Base-by-base conservation (phyloP, 2,329 filamentous ascomycete species). In the Thielaviopsis ethacetica region DNA sequence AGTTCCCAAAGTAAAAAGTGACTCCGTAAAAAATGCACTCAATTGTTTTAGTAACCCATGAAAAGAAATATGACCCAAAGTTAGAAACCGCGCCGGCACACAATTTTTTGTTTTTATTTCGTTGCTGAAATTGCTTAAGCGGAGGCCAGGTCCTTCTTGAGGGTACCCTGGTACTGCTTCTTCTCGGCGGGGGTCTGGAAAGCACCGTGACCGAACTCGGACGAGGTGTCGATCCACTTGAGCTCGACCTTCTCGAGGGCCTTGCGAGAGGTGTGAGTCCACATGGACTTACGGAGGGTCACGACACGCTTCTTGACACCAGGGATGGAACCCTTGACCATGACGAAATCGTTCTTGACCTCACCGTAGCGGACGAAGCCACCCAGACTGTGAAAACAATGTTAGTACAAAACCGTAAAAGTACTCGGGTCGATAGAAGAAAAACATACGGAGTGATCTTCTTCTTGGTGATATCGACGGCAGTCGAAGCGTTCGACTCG, bases 221-320 rank as follows among this genome's bases (percentile, higher is more conserved):
- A 96, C 64, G 91, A 96, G 70, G 93, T 98, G 72, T 98, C 93
- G 86, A 98, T 98, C 93, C 93, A 98, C 81, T 98, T 98, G 81
- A 98, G 88, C 72, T 91, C 88, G 75, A 97, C 88, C 88, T 98
- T 97, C 86, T 98, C 93, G 72, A 95, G 82, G 60, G 93, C 88
- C 75, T 86, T 90, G 74, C 93, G 83, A 72, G 87, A 95, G 69
- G 91, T 97, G 83, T 98, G 93, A 64, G 80, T 82, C 84, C 93
- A 97, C 83, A 98, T 93, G 67, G 91, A 94, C 83, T 97, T 98
- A 76, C 93, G 88, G 70, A 98, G 87, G 68, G 93, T 98, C 81
- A 97, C 88, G 73, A 98, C 85, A 74, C 93, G 85, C 91, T 98
- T 98, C 91, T 97, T 97, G 73, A 90, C 85, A 85, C 93, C 93